Conservation (phyloP, 306 rosid species). For the Senna siamea region DNA sequence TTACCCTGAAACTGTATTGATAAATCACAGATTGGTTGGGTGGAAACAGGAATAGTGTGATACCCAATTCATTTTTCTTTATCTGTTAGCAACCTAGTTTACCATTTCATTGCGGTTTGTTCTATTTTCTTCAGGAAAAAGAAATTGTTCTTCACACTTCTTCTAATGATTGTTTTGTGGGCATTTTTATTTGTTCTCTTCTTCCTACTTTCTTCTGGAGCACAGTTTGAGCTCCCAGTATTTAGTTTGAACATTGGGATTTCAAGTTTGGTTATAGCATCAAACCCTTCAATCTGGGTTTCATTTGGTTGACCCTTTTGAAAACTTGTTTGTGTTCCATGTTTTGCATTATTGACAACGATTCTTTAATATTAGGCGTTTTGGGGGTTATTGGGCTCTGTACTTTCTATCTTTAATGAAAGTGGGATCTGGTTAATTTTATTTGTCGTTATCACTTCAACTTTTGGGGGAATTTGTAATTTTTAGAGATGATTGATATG, state of each 20-base stretch:
- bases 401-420: constrained; percentile 5
- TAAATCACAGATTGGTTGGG: constrained; percentile 23
- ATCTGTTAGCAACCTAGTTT: constrained; percentile 7
- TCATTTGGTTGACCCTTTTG: constrained; percentile 39
- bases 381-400: constrained; percentile 14
- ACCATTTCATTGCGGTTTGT: constrained; percentile 28
- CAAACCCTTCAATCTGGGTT: constrained; percentile 42
- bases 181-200: constrained; percentile 21
- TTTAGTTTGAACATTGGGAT: constrained; percentile 30
- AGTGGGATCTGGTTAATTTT: constrained; percentile 37
- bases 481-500: constrained; percentile 24
- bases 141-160: neutral
- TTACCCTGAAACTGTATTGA: constrained; percentile 46
- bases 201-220: constrained; percentile 3
- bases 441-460: neutral
- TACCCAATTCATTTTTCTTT: constrained; percentile 11
- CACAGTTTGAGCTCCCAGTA: constrained; percentile 24
- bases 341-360: constrained; percentile 27
- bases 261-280: constrained; percentile 10
- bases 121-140: neutral
- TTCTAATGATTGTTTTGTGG: constrained; percentile 25
- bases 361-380: constrained; percentile 34
- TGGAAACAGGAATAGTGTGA: constrained; percentile 29
- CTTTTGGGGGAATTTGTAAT: constrained; percentile 28
- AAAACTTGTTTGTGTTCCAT: constrained; percentile 14